These are phyloP conservation scores for Blechomonas ayalai DNA, from an alignment of 208 protist species.

Conservation along the genomic window DNA sequence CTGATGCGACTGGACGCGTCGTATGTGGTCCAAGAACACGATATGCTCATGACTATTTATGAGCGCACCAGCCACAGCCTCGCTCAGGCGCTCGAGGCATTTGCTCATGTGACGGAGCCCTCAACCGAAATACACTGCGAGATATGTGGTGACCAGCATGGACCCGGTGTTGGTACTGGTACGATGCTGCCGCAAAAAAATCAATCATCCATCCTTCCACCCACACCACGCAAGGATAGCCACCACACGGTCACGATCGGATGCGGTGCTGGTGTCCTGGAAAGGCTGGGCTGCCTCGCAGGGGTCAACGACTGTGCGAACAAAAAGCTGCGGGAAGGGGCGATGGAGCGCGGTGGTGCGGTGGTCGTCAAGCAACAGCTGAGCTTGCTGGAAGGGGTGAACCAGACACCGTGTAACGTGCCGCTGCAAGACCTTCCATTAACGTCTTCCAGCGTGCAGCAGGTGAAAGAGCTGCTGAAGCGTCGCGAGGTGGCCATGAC, in stretches of 20 bases:
- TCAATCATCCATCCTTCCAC: not conserved
- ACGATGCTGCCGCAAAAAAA: not conserved
- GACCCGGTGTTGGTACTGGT: no score
- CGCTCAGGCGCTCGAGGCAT: constrained; percentile 27
- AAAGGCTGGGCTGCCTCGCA: no score
- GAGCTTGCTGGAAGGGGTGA: constrained; percentile 6
- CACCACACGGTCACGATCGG: no score
- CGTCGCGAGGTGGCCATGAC: constrained; percentile 8
- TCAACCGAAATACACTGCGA: no score
- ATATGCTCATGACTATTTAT: constrained; percentile 63
- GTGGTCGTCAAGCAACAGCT: constrained; percentile 10
- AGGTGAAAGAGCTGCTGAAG: constrained; percentile 17
- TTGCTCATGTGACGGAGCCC: constrained; percentile 16
- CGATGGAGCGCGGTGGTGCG: constrained; percentile 1
- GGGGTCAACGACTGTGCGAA: no score
- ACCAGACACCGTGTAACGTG: constrained; percentile 13
- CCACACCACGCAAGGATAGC: no score
- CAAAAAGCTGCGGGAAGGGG: no score
- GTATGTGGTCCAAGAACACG: constrained; percentile 38
- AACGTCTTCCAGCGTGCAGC: constrained; percentile 7
- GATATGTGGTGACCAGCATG: no score
- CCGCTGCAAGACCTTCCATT: constrained; percentile 16
- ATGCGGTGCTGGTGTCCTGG: no score
- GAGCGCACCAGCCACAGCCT: constrained; percentile 49
- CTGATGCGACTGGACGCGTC: constrained; percentile 61